phyloP scores from a whole-genome alignment of 169 alveolate species.

The Theileria luwenshuni region DNA sequence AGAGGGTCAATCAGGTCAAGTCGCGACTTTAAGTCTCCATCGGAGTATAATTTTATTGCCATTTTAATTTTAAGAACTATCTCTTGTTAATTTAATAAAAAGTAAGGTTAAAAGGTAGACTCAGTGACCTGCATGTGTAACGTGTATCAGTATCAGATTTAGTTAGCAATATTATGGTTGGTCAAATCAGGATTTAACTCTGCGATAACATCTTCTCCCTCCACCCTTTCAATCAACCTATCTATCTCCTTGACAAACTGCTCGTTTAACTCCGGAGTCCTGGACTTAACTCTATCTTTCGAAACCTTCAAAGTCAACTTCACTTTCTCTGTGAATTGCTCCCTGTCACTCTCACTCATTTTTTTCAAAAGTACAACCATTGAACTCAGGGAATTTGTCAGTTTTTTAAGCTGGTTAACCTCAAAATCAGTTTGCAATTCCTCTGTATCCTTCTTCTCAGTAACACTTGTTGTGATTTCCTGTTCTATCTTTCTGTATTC shows the following conservation, averaged over 20 bases:
- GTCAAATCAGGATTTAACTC: too few relatives aligned
- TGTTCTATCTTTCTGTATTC: conserved; percentile 50
- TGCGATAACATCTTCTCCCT: conserved; percentile 53
- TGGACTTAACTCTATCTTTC: conserved; percentile 32
- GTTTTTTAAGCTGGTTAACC: conserved; percentile 35
- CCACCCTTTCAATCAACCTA: conserved; percentile 45
- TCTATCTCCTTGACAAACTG: conserved; percentile 40
- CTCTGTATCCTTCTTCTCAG: conserved; percentile 35
- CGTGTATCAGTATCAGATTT: neutral
- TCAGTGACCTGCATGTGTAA: neutral
- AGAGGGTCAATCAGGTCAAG: conserved; percentile 34
- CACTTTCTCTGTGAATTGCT: conserved; percentile 34
- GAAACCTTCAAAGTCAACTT: conserved; percentile 32
- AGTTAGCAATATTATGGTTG: too few relatives aligned
- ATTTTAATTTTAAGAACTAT: neutral
- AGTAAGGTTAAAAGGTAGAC: neutral
- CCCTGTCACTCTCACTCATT: conserved; percentile 15
- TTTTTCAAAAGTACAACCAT: conserved; percentile 53
- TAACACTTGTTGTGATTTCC: conserved; percentile 25
- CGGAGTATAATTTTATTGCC: neutral
- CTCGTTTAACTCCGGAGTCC: conserved; percentile 47
- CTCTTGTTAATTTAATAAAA: neutral
- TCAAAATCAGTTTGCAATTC: conserved; percentile 50
- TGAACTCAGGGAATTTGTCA: conserved; percentile 36
- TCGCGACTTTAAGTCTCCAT: neutral